Evolutionary conservation across 805 yeast genomes (phyloP), one percentile per base, ranked within the genome.

Genomic region (Scheffersomyces amazonensis): DNA sequence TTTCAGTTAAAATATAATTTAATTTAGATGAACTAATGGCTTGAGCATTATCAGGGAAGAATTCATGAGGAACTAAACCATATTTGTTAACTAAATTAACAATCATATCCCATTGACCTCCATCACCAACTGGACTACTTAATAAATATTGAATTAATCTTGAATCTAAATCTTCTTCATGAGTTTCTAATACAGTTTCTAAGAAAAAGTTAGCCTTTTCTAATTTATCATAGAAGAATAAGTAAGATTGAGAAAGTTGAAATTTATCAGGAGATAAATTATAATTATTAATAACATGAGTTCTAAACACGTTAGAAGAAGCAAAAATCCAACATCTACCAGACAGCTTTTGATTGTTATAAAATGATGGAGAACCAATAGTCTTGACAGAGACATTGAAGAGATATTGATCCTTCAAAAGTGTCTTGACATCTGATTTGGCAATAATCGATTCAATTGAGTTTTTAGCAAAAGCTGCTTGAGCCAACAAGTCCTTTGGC

Each of bases 271-370:
- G 58, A 37, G 55, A 53, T 50, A 87, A 60, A 52, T 81, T 78
- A 59, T 81, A 75, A 53, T 75, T 74, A 49, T 73, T 68, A 61
- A 81, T 78, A 30, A 85, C 75, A 37, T 72, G 73, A 36, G 82
- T 57, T 50, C 96, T 74, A 52, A 87, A 65, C 39, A 83, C 73
- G 50, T 88, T 87, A 37, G 87, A 78, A 1, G 91, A 76, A 9
- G 96, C 96, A 60, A 87, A 87, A 43, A 87, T 72, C 96, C 96
- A 87, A 62, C 96, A 87, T 51, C 95, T 69, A 21, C 96, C 96
- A 16, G 87, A 78, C 9, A 78, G 59, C 50, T 76, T 75, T 66
- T 87, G 96, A 62, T 83, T 81, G 51, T 68, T 60, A 40, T 53
- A 54, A 40, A 40, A 61, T 3, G 58, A 40, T 3, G 69, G 68